Evolutionary conservation across 257 asterid genomes (phyloP), one percentile per base, ranked within the genome.

Genomic region (Scutellaria galericulata): DNA sequence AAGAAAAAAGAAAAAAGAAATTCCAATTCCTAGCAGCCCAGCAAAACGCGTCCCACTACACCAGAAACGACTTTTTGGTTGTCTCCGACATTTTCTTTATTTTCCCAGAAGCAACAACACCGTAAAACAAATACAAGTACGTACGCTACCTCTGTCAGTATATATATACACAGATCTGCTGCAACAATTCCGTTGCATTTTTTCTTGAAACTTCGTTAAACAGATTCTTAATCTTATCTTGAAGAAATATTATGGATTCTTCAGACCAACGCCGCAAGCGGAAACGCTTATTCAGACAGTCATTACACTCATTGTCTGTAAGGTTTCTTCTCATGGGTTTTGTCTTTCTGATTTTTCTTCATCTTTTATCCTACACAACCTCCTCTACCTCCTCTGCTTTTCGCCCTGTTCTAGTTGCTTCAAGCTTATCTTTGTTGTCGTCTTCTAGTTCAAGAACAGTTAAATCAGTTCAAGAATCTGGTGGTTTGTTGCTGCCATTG

Each of bases 191-290:
- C 35, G 27, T 59, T 58, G 61, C 70, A 73, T 67, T 77, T 73
- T 51, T 59, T 59, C 64, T 15, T 24, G n/a, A 18, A 35, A n/a
- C 9, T 45, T 24, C 46, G 42, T 24, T 20, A 40, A 31, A 1
- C 1, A 24, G 2, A 46, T 31, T 31, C 4, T 31, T 31, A 31
- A 31, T 31, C 37, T 31, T 31, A 31, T 31, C 37, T 31, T 31
- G 14, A 12, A 41, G 7, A 5, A 60, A 5, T 8, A 42, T 70
- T 2, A 91, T 90, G 98, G 97, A 89, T 76, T 83, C 86, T 67
- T 79, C 95, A 15, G 97, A 93, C 82, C 91, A 82, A 70, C 85
- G 87, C 47, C 89, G 97, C 75, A 91, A 86, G 88, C 82, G 97
- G 58, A 94, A 89, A 71, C 85, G 96, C 39, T 44, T 77, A 1